A percentile compares a stretch with the other conserved stretches of the same genome.
phyloP scores from a whole-genome alignment of 139 green algal genomes.

The Prasinococcaceae sp. region DNA sequence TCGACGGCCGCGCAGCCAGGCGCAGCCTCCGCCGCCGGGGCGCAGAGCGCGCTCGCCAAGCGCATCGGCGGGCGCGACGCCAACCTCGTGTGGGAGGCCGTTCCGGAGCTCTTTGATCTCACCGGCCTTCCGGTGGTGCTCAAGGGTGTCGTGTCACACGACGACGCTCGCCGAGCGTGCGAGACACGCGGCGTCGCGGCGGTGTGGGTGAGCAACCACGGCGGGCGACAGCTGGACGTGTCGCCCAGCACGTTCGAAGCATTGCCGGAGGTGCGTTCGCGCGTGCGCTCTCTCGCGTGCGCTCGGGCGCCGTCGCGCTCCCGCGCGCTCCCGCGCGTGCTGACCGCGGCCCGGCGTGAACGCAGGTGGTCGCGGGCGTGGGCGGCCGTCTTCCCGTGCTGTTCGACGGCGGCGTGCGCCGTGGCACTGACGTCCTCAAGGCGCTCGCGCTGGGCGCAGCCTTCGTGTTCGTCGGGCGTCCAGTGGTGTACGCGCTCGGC shows the following conservation, averaged over 20 bases:
- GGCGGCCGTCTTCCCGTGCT: constrained; percentile 53
- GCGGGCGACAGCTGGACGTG: constrained; percentile 78
- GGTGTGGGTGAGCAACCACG: constrained; percentile 77
- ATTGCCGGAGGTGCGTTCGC: constrained; percentile 47
- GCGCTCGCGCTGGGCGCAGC: constrained; percentile 71
- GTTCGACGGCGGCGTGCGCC: constrained; percentile 67
- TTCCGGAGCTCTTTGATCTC: constrained; percentile 19
- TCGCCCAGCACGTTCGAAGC: constrained; percentile 51
- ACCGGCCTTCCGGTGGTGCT: constrained; percentile 62
- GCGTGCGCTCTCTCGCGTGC: background rate
- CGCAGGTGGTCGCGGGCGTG: constrained; percentile 46
- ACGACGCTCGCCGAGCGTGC: constrained; percentile 46
- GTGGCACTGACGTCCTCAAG: constrained; percentile 87
- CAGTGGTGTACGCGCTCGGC: constrained; percentile 76
- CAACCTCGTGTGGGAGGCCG: constrained; percentile 50
- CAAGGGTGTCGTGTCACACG: constrained; percentile 64
- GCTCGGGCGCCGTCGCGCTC: background rate
- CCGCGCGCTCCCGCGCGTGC: background rate
- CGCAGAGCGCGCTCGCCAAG: background rate
- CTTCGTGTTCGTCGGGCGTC: constrained; percentile 74
- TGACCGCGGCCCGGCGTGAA: too few relatives aligned
- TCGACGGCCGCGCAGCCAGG: background rate
- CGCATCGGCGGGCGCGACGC: constrained; percentile 20
- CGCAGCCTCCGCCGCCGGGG: background rate
- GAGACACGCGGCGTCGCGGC: constrained; percentile 49